A percentile compares a stretch with the other conserved stretches of the same genome.
phyloP scores from a whole-genome alignment of 345 rosid species.

The Aquilaria sinensis region DNA sequence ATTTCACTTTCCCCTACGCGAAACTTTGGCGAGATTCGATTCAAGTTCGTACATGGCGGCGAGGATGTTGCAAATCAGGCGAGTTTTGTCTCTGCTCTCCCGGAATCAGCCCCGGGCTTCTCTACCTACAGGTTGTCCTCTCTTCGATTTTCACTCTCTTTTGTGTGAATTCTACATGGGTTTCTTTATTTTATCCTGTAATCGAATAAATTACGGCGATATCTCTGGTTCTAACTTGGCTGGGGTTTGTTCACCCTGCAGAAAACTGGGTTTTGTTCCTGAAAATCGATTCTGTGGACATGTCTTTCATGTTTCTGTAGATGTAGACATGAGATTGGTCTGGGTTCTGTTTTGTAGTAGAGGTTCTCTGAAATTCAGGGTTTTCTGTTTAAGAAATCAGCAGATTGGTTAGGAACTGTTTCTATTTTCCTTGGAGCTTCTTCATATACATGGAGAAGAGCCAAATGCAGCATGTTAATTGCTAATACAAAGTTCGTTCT shows the following conservation, averaged over 20 bases:
- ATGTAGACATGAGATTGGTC: too few relatives aligned
- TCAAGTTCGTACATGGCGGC: constrained; percentile 1
- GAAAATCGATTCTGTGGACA: not conserved
- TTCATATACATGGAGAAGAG: too few relatives aligned
- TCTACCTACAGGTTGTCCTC: constrained; percentile 9
- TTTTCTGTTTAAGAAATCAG: too few relatives aligned
- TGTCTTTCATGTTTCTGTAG: too few relatives aligned
- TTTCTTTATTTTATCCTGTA: not conserved
- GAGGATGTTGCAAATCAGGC: constrained; percentile 25
- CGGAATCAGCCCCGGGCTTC: constrained; percentile 3
- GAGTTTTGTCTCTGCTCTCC: constrained; percentile 21
- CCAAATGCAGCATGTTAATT: too few relatives aligned
- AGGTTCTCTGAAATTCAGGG: too few relatives aligned
- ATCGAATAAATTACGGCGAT: not conserved
- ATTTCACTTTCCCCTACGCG: too few relatives aligned
- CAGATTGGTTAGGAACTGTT: too few relatives aligned
- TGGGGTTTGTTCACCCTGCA: not conserved
- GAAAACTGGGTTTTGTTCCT: not conserved
- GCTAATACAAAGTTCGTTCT: too few relatives aligned
- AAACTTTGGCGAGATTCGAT: too few relatives aligned
- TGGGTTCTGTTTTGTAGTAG: too few relatives aligned
- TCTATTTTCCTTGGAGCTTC: too few relatives aligned
- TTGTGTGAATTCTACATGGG: not conserved
- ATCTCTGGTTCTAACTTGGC: not conserved
- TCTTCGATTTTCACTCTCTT: not conserved